phyloP scores from a whole-genome alignment of 2,329 filamentous ascomycete species.

The Claviceps paspali region DNA sequence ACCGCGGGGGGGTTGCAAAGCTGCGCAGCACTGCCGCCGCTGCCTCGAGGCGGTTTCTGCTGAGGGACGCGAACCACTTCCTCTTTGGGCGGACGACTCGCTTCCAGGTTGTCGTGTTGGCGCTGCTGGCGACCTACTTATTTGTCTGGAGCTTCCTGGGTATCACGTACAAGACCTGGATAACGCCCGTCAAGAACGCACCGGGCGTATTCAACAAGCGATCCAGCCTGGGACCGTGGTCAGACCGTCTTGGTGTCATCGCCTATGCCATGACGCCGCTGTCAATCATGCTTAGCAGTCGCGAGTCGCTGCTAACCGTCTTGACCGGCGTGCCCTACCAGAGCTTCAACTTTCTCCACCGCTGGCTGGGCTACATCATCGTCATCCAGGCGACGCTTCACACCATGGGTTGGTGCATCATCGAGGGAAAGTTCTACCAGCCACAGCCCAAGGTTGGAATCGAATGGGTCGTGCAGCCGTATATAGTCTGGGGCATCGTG shows the following conservation, averaged over 20 bases:
- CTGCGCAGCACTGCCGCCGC: constrained; percentile 21
- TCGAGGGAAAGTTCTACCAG: constrained; percentile 53
- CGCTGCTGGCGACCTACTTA: constrained; percentile 44
- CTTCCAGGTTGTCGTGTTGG: constrained; percentile 48
- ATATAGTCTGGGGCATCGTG: constrained; percentile 60
- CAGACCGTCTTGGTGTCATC: constrained; percentile 53
- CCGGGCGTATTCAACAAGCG: constrained; percentile 46
- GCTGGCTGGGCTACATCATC: constrained; percentile 62
- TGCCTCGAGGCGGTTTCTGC: constrained; percentile 32
- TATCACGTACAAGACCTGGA: constrained; percentile 52
- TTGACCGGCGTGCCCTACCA: constrained; percentile 63
- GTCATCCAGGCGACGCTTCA: constrained; percentile 52
- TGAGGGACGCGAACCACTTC: constrained; percentile 40
- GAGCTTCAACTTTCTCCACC: constrained; percentile 62
- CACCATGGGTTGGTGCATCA: constrained; percentile 54
- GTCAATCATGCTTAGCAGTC: constrained; percentile 48
- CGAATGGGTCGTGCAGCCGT: constrained; percentile 45
- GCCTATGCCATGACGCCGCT: constrained; percentile 63
- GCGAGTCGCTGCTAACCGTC: constrained; percentile 54
- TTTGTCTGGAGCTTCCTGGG: constrained; percentile 54
- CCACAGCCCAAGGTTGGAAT: constrained; percentile 48
- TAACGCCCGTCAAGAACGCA: constrained; percentile 47
- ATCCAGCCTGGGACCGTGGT: constrained; percentile 49
- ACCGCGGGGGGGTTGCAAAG: no score
- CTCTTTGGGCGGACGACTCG: constrained; percentile 55